Percentiles rank a stretch among this genome's conserved stretches.
These are phyloP conservation scores for Ophiostoma montium DNA, from an alignment of 2,329 filamentous ascomycete species.

Conservation along the genomic window DNA sequence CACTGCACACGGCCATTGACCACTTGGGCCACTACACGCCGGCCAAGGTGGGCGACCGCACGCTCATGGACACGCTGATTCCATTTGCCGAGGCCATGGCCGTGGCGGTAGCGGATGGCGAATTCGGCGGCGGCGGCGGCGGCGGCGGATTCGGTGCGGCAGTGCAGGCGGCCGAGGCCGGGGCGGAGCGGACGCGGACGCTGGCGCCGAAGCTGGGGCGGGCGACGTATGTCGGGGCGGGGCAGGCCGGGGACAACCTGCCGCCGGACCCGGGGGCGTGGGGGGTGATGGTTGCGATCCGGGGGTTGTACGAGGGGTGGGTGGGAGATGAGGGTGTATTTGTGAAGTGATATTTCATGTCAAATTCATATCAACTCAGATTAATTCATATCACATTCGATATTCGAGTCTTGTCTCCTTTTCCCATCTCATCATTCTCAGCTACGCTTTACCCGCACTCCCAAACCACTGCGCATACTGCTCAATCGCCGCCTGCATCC, in stretches of 20 bases:
- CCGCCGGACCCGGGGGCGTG: constrained; percentile 59
- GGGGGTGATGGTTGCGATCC: constrained; percentile 46
- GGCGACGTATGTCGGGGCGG: constrained; percentile 52
- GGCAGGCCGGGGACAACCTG: constrained; percentile 25
- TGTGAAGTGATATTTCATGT: neutral
- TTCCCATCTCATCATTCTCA: no score
- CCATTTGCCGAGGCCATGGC: constrained; percentile 36
- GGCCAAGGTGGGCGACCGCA: constrained; percentile 40
- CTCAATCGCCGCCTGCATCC: constrained; percentile 35
- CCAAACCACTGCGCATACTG: constrained; percentile 31
- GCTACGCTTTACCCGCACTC: constrained; percentile 28
- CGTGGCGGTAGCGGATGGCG: no score
- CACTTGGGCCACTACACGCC: constrained; percentile 39
- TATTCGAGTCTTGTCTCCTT: no score
- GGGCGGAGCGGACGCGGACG: constrained; percentile 47
- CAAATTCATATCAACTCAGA: neutral
- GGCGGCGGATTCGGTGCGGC: constrained; percentile 38
- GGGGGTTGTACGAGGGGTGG: constrained; percentile 23
- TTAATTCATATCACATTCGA: no score
- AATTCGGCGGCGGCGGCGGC: no score
- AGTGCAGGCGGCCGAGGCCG: constrained; percentile 43
- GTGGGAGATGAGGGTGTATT: no score
- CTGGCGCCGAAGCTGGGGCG: constrained; percentile 52
- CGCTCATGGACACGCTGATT: constrained; percentile 42
- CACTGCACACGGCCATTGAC: constrained; percentile 28